Evolutionary conservation across 192 early-diverging fungal species (phyloP), one percentile per base, ranked within the genome.

Genomic region (Backusella psychrophila): DNA sequence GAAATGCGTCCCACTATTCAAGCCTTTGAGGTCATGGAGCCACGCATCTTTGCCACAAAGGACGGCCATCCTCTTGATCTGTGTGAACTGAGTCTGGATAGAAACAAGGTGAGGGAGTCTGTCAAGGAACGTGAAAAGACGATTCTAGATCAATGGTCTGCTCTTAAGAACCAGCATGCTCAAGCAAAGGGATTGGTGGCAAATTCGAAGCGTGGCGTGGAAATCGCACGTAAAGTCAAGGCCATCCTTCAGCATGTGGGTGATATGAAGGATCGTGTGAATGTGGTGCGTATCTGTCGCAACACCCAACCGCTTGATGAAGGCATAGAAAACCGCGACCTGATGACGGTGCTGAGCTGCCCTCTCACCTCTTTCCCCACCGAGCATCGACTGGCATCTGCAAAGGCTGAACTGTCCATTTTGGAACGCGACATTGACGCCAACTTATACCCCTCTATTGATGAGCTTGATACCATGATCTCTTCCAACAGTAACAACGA

Each of bases 101-200:
- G 34, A 17, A 59, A 38, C 34, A 63, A 69, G 6, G 65, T 76
- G 11, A 39, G 35, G 65, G 72, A 67, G 21, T 67, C 76, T 15
- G 59, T 82, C 21, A 23, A 75, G 15, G 39, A 73, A 17, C 75
- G 81, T 31, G 76, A 82, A 34, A 71, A 72, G 9, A 26, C 42
- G 15, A 73, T 85, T 14, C 39, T 85, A 21, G 75, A 77, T 7
- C 72, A 80, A 46, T 85, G 84, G 84, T 31, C 78, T 59, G 68
- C 53, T 2, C 68, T 85, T 1, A 80, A 76, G 36, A 44, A 78
- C 14, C 72, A 78, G 31, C 66, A 78, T 4, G 39, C 21, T 12
- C 21, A 66, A n/a, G 52, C 78, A 38, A 72, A 59, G 29, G 71
- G 39, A 5, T 35, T 77, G 31, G n/a, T 83, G 11, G 79, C 78